A percentile compares a stretch with the other conserved stretches of the same genome.
Evolutionary conservation across 768 basidiomycete species (phyloP).

Genomic region (Xerocomus spinulosus): DNA sequence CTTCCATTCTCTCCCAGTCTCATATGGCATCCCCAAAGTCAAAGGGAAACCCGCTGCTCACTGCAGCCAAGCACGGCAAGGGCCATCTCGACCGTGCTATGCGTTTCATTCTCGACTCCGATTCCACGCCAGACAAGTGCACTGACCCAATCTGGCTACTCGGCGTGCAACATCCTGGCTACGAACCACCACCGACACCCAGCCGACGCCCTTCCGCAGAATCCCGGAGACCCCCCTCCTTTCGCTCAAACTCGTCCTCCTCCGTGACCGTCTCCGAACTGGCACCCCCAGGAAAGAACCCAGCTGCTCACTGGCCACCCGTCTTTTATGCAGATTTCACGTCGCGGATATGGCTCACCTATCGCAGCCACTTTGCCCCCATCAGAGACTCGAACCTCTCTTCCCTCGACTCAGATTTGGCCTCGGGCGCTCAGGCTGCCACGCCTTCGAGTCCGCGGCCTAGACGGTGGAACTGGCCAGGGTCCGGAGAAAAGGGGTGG

Average conservation of each 20-base stretch:
- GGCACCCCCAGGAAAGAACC: conserved; percentile 28
- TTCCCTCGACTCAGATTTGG: conserved; percentile 37
- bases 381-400: conserved; percentile 62
- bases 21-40: conserved; percentile 40
- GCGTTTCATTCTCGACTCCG: conserved; percentile 87
- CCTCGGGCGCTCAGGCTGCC: conserved; percentile 29
- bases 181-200: conserved; percentile 40
- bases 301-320: conserved; percentile 60
- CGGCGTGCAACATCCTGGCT: conserved; percentile 77
- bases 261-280: conserved; percentile 33
- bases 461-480: conserved; percentile 61
- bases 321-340: conserved; percentile 88
- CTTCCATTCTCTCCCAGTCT: conserved; percentile 50
- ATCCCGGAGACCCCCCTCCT: conserved; percentile 39
- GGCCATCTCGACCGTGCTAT: conserved; percentile 79
- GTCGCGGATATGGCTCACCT: conserved; percentile 86
- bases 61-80: conserved; percentile 69
- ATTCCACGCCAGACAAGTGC: conserved; percentile 80
- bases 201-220: conserved; percentile 38
- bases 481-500: conserved; percentile 69
- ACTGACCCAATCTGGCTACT: conserved; percentile 85
- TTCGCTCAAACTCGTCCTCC: conserved; percentile 43
- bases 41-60: conserved; percentile 51
- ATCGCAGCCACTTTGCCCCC: conserved; percentile 80
- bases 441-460: conserved; percentile 40